Percentiles rank a stretch among this genome's conserved stretches.
Evolutionary conservation across 768 basidiomycete genomes (phyloP).

Genomic region (Coprinopsis marcescibilis): DNA sequence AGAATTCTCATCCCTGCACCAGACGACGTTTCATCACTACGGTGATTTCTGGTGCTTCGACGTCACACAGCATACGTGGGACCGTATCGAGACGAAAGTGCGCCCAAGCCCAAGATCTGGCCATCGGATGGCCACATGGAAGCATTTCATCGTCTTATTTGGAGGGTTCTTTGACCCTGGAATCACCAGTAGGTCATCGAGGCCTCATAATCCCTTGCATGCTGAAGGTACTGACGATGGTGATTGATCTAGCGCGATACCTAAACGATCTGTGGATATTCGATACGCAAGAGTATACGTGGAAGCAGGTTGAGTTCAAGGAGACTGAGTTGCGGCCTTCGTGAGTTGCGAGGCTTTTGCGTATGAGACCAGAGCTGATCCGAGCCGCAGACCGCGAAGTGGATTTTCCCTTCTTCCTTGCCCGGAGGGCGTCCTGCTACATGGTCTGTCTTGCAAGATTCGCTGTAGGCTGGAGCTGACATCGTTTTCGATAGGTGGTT

Average conservation of each 20-base stretch:
- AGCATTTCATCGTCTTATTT: slow-evolving; percentile 80
- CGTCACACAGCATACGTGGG: slow-evolving; percentile 74
- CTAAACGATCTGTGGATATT: slow-evolving; percentile 83
- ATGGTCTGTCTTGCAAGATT: slow-evolving; percentile 51
- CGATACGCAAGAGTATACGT: slow-evolving; percentile 80
- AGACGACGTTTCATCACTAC: slow-evolving; percentile 84
- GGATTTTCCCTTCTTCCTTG: slow-evolving; percentile 83
- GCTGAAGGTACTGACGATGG: background rate
- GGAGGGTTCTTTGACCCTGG: slow-evolving; percentile 92
- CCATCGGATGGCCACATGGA: slow-evolving; percentile 77
- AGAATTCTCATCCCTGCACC: slow-evolving; percentile 79
- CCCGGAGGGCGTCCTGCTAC: slow-evolving; percentile 71
- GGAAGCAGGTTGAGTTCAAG: slow-evolving; percentile 71
- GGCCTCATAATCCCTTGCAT: background rate
- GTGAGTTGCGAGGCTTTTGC: slow-evolving; percentile 33
- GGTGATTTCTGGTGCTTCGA: slow-evolving; percentile 89
- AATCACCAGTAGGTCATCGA: slow-evolving; percentile 51
- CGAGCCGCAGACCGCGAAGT: slow-evolving; percentile 52
- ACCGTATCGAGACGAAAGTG: slow-evolving; percentile 77
- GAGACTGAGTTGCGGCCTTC: slow-evolving; percentile 70
- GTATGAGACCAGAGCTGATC: background rate
- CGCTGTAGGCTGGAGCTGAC: background rate
- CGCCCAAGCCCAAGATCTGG: background rate
- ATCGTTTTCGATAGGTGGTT: slow-evolving; percentile 52
- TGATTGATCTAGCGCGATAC: slow-evolving; percentile 53